These are phyloP conservation scores for Sicyos edulis DNA, from an alignment of 306 rosid species.

Conservation along the genomic window DNA sequence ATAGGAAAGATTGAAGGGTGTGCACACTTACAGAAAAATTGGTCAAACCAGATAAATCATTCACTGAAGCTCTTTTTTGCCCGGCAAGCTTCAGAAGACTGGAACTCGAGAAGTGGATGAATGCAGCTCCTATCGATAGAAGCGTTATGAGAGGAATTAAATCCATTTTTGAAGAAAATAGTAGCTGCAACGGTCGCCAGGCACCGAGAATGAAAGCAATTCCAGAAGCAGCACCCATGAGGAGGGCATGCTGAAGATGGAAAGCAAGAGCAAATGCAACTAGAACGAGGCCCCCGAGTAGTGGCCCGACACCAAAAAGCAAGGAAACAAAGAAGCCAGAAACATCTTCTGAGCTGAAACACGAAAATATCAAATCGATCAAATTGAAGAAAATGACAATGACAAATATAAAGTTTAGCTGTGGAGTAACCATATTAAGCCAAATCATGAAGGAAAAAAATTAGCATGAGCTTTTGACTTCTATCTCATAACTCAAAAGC, in stretches of 20 bases:
- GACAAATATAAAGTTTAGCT: not conserved
- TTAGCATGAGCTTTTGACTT: not conserved
- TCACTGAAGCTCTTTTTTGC: slow-evolving; percentile 50
- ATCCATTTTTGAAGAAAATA: slow-evolving; percentile 74
- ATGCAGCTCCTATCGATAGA: slow-evolving; percentile 63
- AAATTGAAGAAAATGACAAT: not conserved
- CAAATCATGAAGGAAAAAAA: not conserved
- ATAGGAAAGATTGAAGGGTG: slow-evolving; percentile 87
- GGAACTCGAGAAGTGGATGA: slow-evolving; percentile 50
- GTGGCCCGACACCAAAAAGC: slow-evolving; percentile 93
- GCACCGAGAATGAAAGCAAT: slow-evolving; percentile 94
- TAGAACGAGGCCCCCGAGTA: slow-evolving; percentile 73
- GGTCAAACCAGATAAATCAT: slow-evolving; percentile 40
- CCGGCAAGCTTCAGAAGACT: slow-evolving; percentile 52
- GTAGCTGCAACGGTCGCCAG: slow-evolving; percentile 88
- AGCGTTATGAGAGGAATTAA: slow-evolving; percentile 44
- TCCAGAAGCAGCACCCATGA: slow-evolving; percentile 93
- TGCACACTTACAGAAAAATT: slow-evolving; percentile 64
- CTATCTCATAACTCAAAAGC: not conserved
- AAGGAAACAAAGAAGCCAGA: slow-evolving; percentile 95
- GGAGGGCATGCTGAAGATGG: slow-evolving; percentile 79
- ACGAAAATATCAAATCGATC: slow-evolving; percentile 19
- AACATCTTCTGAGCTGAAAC: slow-evolving; percentile 84
- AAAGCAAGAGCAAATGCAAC: slow-evolving; percentile 78
- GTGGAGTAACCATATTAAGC: not conserved